Evolutionary conservation across 106 monocot genomes (phyloP).

Genomic region (Narthecium ossifragum): DNA sequence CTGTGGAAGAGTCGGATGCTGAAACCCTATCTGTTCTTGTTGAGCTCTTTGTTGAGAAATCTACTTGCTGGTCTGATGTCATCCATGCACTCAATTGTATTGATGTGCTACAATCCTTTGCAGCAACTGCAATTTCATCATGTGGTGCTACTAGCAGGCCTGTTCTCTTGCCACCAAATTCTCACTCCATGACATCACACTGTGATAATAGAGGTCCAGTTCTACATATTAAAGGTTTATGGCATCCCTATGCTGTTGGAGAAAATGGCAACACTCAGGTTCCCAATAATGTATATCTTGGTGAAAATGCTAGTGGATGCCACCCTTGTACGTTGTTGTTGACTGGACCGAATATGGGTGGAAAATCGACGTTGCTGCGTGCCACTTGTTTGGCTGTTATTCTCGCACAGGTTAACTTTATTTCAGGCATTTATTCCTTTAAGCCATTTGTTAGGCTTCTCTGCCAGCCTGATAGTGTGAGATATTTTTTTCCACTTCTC

Average conservation of each 20-base stretch:
- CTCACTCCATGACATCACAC: conserved; percentile 6
- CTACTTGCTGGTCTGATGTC: conserved; percentile 61
- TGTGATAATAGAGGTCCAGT: conserved; percentile 19
- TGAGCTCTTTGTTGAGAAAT: conserved; percentile 53
- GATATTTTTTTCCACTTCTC: not conserved
- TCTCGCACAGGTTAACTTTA: conserved; percentile 70
- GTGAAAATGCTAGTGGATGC: conserved; percentile 31
- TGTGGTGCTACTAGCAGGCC: conserved; percentile 64
- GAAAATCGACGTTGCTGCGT: conserved; percentile 90
- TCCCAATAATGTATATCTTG: conserved; percentile 80
- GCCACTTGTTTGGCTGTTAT: conserved; percentile 89
- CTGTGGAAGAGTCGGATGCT: conserved; percentile 62
- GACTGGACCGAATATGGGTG: conserved; percentile 99
- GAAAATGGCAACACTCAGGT: conserved; percentile 54
- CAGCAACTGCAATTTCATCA: conserved; percentile 38
- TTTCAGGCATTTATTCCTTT: not conserved
- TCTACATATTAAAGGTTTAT: conserved; percentile 67
- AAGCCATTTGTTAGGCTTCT: too few species aligned
- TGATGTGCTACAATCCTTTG: conserved; percentile 89
- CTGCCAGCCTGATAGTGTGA: too few species aligned
- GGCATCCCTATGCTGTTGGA: conserved; percentile 91
- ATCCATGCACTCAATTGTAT: conserved; percentile 55
- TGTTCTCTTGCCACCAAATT: conserved; percentile 28
- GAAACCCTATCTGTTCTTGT: conserved; percentile 56
- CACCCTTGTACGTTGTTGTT: conserved; percentile 57